These are phyloP conservation scores for Fennellomyces sp. DNA, from an alignment of 371 early-diverging fungal genomes.

Conservation along the genomic window DNA sequence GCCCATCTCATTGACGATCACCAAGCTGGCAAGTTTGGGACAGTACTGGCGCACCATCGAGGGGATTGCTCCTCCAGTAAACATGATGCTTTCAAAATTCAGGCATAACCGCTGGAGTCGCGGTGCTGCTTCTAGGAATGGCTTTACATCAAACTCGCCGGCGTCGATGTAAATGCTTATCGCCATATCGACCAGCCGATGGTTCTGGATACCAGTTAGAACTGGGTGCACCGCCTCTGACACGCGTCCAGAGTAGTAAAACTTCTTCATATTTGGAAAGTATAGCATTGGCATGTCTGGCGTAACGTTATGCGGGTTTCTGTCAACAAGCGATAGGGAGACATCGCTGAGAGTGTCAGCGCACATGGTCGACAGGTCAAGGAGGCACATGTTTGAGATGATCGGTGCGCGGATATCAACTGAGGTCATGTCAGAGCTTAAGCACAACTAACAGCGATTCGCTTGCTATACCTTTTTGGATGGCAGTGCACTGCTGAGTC, in stretches of 20 bases:
- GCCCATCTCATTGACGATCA: no score
- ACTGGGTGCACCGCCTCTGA: not conserved
- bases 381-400: not conserved
- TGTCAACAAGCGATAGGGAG: no score
- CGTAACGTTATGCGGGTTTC: no score
- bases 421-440: no score
- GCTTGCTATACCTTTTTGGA: not conserved
- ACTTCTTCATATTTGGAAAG: not conserved
- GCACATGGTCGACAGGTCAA: not conserved
- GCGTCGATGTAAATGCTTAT: not conserved
- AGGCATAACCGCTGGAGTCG: not conserved
- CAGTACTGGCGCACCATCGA: no score
- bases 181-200: not conserved
- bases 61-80: no score
- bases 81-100: not conserved
- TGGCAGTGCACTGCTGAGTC: not conserved
- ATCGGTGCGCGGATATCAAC: not conserved
- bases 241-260: not conserved
- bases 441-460: no score
- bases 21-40: no score
- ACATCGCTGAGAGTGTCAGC: not conserved
- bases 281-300: not conserved
- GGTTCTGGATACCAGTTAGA: not conserved
- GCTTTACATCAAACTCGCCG: not conserved
- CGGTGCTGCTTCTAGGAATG: not conserved